phyloP scores from a whole-genome alignment of 805 yeast species.

The Ogataea pilisensis region DNA sequence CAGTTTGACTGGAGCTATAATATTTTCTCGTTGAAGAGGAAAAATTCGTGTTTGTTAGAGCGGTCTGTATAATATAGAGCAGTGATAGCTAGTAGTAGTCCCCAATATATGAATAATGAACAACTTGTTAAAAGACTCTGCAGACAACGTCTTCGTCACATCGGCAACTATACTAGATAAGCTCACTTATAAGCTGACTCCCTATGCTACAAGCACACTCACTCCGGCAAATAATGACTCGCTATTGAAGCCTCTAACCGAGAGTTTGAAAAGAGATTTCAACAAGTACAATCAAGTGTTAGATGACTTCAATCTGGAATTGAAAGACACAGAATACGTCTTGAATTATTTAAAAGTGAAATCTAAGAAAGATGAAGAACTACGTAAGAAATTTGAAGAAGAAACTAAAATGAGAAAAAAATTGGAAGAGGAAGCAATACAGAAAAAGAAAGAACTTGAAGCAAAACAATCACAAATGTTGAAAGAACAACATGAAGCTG shows the following conservation, averaged over 20 bases:
- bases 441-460: constrained; percentile 14
- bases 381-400: constrained; percentile 18
- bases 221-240: constrained; percentile 30
- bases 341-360: constrained; percentile 26
- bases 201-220: constrained; percentile 22
- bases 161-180: constrained; percentile 32
- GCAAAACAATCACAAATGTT: constrained; percentile 12
- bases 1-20: too few species aligned
- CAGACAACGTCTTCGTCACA: constrained; percentile 30
- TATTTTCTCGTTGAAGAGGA: too few species aligned
- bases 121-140: constrained; percentile 27
- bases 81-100: too few species aligned
- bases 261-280: constrained; percentile 22
- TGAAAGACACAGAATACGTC: constrained; percentile 27
- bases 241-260: constrained; percentile 23
- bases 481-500: constrained; percentile 12
- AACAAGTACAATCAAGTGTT: constrained; percentile 27
- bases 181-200: constrained; percentile 23
- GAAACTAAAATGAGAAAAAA: constrained; percentile 19
- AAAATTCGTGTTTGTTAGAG: too few species aligned
- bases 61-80: too few species aligned
- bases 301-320: constrained; percentile 26
- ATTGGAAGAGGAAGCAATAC: constrained; percentile 18
- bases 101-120: too few species aligned
- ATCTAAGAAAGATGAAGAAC: constrained; percentile 24